A percentile compares a stretch with the other conserved stretches of the same genome.
Evolutionary conservation across 495 filamentous ascomycete species (phyloP).

Genomic region (Talaromyces nanjingensis): DNA sequence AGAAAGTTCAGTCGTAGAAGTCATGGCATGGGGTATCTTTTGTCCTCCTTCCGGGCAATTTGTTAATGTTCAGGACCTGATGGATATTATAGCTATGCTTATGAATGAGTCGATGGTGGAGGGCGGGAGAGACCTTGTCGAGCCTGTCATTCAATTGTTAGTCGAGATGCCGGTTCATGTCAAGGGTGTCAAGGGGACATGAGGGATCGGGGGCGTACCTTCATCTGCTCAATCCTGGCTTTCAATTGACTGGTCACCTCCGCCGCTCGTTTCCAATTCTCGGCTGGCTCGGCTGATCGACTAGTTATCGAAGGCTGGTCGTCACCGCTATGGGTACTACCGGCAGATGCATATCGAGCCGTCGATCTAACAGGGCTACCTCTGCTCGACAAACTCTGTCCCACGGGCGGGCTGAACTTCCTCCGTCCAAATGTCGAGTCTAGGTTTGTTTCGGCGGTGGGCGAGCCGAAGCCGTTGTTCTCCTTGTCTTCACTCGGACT

Average conservation of each 20-base stretch:
- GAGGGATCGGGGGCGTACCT: conserved; percentile 37
- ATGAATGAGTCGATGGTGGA: conserved; percentile 4
- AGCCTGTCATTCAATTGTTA: conserved; percentile 4
- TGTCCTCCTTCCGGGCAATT: not conserved
- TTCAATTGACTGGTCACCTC: conserved; percentile 98
- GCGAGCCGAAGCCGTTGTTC: conserved; percentile 46
- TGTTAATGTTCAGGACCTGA: not conserved
- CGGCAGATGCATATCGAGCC: conserved; percentile 24
- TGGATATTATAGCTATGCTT: not conserved
- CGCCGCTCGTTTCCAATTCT: conserved; percentile 97
- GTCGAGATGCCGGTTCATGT: not conserved
- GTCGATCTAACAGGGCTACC: conserved; percentile 49
- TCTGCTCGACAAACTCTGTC: conserved; percentile 46
- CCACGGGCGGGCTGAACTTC: conserved; percentile 39
- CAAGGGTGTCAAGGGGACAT: too few species aligned
- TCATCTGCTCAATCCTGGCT: conserved; percentile 88
- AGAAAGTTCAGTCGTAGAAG: not conserved
- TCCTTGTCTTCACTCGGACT: conserved; percentile 81
- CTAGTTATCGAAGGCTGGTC: conserved; percentile 27
- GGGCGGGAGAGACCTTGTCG: conserved; percentile 11
- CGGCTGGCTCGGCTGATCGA: conserved; percentile 53
- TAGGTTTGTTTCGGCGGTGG: conserved; percentile 22
- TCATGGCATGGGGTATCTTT: conserved; percentile 3
- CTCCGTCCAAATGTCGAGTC: conserved; percentile 33
- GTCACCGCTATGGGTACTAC: conserved; percentile 30